Conservation (phyloP, 768 basidiomycete species). For the Mycena alexandri region DNA sequence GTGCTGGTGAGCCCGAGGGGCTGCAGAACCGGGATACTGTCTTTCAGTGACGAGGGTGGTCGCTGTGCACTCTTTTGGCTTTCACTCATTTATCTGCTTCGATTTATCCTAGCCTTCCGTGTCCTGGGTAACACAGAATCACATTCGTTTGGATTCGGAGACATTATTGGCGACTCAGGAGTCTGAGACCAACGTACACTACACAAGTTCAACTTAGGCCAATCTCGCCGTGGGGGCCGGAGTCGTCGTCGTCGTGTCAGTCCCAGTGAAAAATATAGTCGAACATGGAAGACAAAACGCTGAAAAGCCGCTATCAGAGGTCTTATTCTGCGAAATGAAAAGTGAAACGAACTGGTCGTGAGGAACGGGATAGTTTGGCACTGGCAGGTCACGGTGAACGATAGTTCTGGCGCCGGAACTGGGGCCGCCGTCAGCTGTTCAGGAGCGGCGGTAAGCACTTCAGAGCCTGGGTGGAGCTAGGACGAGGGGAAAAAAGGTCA, state of each 20-base stretch:
- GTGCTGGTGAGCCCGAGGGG: too few species aligned
- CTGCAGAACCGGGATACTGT: slow-evolving; percentile 10
- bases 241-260: slow-evolving; percentile 6
- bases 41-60: not conserved
- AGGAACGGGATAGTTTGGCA: slow-evolving; percentile 26
- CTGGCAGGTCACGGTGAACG: slow-evolving; percentile 15
- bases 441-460: slow-evolving; percentile 19
- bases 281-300: slow-evolving; percentile 28
- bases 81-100: slow-evolving; percentile 26
- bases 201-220: not conserved
- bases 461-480: not conserved
- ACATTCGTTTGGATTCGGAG: slow-evolving; percentile 25
- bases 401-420: not conserved
- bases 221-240: not conserved
- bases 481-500: not conserved
- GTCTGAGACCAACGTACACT: too few species aligned
- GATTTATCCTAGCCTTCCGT: slow-evolving; percentile 3
- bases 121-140: slow-evolving; percentile 19
- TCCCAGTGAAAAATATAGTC: slow-evolving; percentile 15
- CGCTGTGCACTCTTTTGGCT: slow-evolving; percentile 22
- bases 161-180: too few species aligned
- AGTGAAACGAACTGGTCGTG: slow-evolving; percentile 26
- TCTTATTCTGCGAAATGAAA: too few species aligned
- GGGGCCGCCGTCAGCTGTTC: not conserved
- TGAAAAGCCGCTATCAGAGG: too few species aligned